Percentiles rank a stretch among this genome's conserved stretches.
phyloP scores from a whole-genome alignment of 2,329 filamentous ascomycete species.

The Sphaerulina vaccinii region DNA sequence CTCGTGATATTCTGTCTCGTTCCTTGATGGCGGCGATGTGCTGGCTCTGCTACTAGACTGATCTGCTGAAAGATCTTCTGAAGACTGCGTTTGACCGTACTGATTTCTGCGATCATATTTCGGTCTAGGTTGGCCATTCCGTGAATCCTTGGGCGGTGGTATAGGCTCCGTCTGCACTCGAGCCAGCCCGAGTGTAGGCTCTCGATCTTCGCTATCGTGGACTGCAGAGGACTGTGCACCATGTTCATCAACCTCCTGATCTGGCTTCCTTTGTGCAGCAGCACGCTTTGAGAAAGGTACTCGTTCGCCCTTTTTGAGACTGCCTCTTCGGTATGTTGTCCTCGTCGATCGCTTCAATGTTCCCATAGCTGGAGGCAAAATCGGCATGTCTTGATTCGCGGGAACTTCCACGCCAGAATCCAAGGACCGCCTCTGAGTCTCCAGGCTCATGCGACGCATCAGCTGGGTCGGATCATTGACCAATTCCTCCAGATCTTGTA shows the following conservation, averaged over 20 bases:
- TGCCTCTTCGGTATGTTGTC: constrained; percentile 88
- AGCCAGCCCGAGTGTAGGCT: constrained; percentile 53
- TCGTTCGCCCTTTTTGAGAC: constrained; percentile 75
- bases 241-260: constrained; percentile 57
- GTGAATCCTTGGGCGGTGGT: constrained; percentile 42
- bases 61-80: constrained; percentile 29
- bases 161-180: constrained; percentile 71
- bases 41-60: constrained; percentile 10
- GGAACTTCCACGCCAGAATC: constrained; percentile 41
- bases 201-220: constrained; percentile 37
- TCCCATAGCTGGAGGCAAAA: constrained; percentile 70
- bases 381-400: constrained; percentile 71
- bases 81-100: constrained; percentile 30
- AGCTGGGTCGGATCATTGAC: constrained; percentile 75
- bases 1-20: constrained; percentile 19
- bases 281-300: constrained; percentile 72
- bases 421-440: constrained; percentile 39
- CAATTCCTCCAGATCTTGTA: constrained; percentile 71
- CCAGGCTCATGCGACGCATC: constrained; percentile 67
- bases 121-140: constrained; percentile 62
- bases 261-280: constrained; percentile 59
- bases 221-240: constrained; percentile 49
- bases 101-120: constrained; percentile 50
- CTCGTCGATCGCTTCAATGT: constrained; percentile 84
- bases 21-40: constrained; percentile 7